These are phyloP conservation scores for Fistulinella prunicolor DNA, from an alignment of 768 basidiomycete genomes.

Conservation along the genomic window DNA sequence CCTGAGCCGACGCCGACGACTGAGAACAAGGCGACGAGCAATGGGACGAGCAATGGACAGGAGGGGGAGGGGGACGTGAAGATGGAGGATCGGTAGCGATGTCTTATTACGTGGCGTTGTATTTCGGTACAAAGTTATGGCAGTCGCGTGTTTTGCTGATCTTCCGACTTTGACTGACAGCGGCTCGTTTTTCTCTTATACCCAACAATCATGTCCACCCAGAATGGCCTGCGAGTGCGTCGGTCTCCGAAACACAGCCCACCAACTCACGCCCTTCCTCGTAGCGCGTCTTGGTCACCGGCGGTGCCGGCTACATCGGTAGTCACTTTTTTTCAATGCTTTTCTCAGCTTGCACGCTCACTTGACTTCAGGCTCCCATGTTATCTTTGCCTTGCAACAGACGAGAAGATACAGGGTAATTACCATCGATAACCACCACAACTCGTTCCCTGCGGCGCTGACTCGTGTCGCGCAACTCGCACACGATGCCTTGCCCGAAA, in stretches of 20 bases:
- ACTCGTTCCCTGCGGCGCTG: conserved; percentile 77
- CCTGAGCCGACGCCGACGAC: conserved; percentile 32
- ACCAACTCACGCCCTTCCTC: conserved; percentile 11
- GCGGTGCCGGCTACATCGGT: conserved; percentile 93
- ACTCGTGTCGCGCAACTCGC: conserved; percentile 79
- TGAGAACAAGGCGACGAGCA: conserved; percentile 22
- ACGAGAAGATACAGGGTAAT: conserved; percentile 90
- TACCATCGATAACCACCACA: conserved; percentile 93
- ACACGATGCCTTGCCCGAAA: conserved; percentile 60
- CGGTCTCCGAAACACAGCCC: conserved; percentile 1
- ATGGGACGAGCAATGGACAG: conserved; percentile 18
- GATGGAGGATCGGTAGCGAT: conserved; percentile 37
- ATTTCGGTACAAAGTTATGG: background rate
- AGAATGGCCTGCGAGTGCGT: conserved; percentile 47
- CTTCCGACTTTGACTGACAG: conserved; percentile 1
- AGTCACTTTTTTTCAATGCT: conserved; percentile 12
- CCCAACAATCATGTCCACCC: conserved; percentile 27
- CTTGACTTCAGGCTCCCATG: conserved; percentile 73
- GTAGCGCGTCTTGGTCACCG: conserved; percentile 66
- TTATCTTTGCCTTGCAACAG: conserved; percentile 81
- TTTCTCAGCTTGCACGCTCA: conserved; percentile 6
- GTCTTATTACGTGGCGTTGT: background rate
- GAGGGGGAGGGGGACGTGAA: conserved; percentile 47
- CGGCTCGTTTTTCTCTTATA: no score
- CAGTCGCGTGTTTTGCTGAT: no score